phyloP scores from a whole-genome alignment of 2,329 filamentous ascomycete species.

The Clarireedia paspali region DNA sequence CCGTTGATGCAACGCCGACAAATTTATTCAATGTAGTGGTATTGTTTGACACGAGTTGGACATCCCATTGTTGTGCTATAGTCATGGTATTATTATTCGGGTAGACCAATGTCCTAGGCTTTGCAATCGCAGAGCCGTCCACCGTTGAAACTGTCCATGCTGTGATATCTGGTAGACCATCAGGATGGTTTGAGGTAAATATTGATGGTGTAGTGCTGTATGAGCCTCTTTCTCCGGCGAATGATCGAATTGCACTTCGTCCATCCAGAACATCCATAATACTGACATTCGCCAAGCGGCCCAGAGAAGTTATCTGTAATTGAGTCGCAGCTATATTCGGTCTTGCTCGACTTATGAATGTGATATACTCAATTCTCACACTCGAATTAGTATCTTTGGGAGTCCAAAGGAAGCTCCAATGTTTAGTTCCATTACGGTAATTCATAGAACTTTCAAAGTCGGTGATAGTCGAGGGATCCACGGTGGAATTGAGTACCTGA shows the following conservation, averaged over 20 bases:
- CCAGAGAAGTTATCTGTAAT: slow-evolving; percentile 9
- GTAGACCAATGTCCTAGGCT: slow-evolving; percentile 6
- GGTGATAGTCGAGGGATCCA: slow-evolving; percentile 45
- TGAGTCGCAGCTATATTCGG: slow-evolving; percentile 12
- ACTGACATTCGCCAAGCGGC: slow-evolving; percentile 32
- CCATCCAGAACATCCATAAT: slow-evolving; percentile 57
- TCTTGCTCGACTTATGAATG: slow-evolving; percentile 15
- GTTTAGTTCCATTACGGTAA: slow-evolving; percentile 4
- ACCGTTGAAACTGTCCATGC: slow-evolving; percentile 47
- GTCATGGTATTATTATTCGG: slow-evolving; percentile 49
- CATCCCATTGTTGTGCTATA: slow-evolving; percentile 47
- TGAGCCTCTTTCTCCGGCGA: slow-evolving; percentile 43
- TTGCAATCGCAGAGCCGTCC: slow-evolving; percentile 19
- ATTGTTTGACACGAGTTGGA: slow-evolving; percentile 42
- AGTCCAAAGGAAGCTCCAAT: slow-evolving; percentile 11
- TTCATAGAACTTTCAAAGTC: slow-evolving; percentile 53
- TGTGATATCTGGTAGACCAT: slow-evolving; percentile 48
- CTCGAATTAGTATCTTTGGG: slow-evolving; percentile 41
- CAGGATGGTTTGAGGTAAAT: slow-evolving; percentile 52
- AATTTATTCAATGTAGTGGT: slow-evolving; percentile 51
- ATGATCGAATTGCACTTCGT: slow-evolving; percentile 51
- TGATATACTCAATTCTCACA: slow-evolving; percentile 50
- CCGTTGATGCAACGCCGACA: slow-evolving; percentile 53
- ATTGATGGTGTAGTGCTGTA: slow-evolving; percentile 42
- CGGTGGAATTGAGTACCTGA: slow-evolving; percentile 50